Evolutionary conservation across 257 asterid genomes (phyloP), one percentile per base, ranked within the genome.

Genomic region (Solanum phureja): DNA sequence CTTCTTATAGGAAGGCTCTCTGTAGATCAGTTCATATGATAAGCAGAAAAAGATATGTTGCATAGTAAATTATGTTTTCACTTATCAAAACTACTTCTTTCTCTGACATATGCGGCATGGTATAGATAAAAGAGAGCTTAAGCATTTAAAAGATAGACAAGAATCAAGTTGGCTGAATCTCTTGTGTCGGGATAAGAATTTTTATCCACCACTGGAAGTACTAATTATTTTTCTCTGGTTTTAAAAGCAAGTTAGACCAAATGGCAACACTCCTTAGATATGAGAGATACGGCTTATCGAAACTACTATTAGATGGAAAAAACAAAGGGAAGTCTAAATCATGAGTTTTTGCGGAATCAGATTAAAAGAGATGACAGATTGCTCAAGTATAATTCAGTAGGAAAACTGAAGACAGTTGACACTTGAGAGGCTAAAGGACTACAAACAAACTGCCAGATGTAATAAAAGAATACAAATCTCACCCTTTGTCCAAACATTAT

Each of bases 401-500:
- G 86, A 82, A 49, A 82, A 49, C 29, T 31, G 86, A 49, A 18
- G 69, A 82, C 69, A 31, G 86, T 5, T 10, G 71, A 49, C 31
- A 82, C 21, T 31, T 49, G 86, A 10, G 86, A 82, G 69, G 44
- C 21, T 19, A 82, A 49, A 49, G 86, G 86, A 49, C 86, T 49
- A 49, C 1, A 29, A 82, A 49, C 8, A 82, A 82, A 49, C 33
- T 29, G 31, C 14, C 21, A 19, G 24, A 18, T 6, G 29, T 81
- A 29, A 44, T 79, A 62, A 83, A 38, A 46, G 60, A 85, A 69
- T 19, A 64, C 38, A 74, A 27, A 68, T 38, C 98, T 87, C 88
- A 96, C 99, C 94, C 99, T 93, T 87, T 96, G 99, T 84, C 99
- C 99, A 89, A 96, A 96, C 96, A 95, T 91, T 86, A 96, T 87